Conservation (phyloP, 1,284 basidiomycete species). For the Boletus smithii region DNA sequence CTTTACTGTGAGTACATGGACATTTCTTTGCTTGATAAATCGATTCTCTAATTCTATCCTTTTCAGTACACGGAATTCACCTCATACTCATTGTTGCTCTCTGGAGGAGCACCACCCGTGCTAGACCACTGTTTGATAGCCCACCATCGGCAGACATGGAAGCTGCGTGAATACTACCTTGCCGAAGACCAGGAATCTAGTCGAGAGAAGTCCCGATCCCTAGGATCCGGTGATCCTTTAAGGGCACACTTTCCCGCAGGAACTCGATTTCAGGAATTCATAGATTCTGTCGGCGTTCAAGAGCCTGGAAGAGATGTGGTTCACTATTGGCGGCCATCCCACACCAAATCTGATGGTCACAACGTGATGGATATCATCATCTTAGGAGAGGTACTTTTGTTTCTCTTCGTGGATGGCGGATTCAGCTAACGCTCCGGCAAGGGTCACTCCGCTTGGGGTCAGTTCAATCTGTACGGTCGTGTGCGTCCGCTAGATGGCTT, state of each 20-base stretch:
- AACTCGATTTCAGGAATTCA: conserved; percentile 19
- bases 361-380: conserved; percentile 55
- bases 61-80: conserved; percentile 71
- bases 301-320: conserved; percentile 31
- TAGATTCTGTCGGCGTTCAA: conserved; percentile 18
- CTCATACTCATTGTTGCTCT: conserved; percentile 59
- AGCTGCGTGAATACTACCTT: conserved; percentile 67
- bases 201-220: conserved; percentile 9
- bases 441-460: conserved; percentile 81
- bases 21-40: not conserved
- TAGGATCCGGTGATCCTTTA: conserved; percentile 38
- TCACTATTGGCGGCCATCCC: conserved; percentile 39
- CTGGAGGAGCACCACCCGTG: conserved; percentile 55
- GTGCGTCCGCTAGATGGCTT: conserved; percentile 70
- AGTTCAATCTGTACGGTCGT: conserved; percentile 67
- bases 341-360: not conserved
- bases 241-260: conserved; percentile 27
- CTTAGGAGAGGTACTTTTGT: conserved; percentile 56
- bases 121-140: conserved; percentile 58
- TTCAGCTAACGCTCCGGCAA: conserved; percentile 28
- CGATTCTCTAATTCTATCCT: not conserved
- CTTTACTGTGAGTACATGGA: conserved; percentile 53
- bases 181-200: conserved; percentile 26
- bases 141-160: conserved; percentile 75
- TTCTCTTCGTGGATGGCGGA: not conserved